Conservation (phyloP, 805 yeast species). For the Ogataea pini region DNA sequence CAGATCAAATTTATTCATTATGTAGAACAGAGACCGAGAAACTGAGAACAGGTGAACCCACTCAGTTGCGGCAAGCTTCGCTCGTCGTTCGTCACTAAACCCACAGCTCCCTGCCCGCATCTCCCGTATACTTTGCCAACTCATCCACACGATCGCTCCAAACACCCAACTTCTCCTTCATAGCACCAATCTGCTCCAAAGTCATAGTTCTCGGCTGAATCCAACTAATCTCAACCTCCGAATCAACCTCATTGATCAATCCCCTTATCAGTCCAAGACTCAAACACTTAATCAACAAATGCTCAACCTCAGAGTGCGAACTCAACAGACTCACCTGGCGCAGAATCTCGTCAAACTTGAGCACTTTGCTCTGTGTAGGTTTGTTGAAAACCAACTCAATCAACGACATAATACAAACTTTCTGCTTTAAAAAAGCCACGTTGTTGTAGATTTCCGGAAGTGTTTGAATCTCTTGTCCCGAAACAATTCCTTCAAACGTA, state of each 20-base stretch:
- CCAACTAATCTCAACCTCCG: slow-evolving; percentile 84
- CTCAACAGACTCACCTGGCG: slow-evolving; percentile 60
- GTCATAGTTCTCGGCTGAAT: slow-evolving; percentile 94
- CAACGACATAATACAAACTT: slow-evolving; percentile 88
- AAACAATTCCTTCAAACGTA: slow-evolving; percentile 51
- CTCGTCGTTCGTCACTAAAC: slow-evolving; percentile 31
- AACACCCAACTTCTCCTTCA: slow-evolving; percentile 67
- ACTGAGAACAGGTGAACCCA: neutral
- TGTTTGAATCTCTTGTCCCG: slow-evolving; percentile 17
- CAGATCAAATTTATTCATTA: too few species aligned
- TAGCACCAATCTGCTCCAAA: slow-evolving; percentile 70
- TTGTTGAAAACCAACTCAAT: slow-evolving; percentile 81
- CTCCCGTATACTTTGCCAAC: slow-evolving; percentile 61
- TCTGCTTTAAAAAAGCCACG: slow-evolving; percentile 75
- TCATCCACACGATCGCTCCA: slow-evolving; percentile 80
- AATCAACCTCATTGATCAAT: slow-evolving; percentile 83
- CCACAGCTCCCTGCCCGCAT: slow-evolving; percentile 66
- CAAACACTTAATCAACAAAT: slow-evolving; percentile 86
- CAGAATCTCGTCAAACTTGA: slow-evolving; percentile 74
- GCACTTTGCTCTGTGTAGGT: slow-evolving; percentile 71
- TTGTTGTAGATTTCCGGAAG: slow-evolving; percentile 46
- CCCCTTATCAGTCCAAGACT: slow-evolving; percentile 84
- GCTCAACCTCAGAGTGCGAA: slow-evolving; percentile 77
- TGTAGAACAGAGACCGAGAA: too few species aligned
- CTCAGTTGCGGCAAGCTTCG: too few species aligned